Conservation (phyloP, 2,329 filamentous ascomycete genomes). For the Aspergillus latus region DNA sequence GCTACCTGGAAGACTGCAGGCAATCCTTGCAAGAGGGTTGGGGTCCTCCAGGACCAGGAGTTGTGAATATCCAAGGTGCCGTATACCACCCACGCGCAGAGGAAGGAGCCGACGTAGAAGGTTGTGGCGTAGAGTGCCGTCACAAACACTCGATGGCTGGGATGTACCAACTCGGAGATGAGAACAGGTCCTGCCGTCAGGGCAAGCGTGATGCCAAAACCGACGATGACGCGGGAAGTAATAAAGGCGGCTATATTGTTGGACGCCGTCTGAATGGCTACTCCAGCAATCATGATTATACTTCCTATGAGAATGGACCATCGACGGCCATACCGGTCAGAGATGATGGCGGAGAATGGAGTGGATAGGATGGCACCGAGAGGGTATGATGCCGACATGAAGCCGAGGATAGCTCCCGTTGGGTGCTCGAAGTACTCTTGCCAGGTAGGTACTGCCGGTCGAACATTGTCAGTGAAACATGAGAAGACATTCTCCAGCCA, state of each 20-base stretch:
- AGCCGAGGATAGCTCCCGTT: conserved; percentile 5
- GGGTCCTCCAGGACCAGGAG: conserved; percentile 9
- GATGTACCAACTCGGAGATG: conserved; percentile 26
- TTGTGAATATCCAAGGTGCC: conserved; percentile 6
- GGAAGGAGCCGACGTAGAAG: conserved; percentile 27
- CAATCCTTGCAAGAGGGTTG: neutral
- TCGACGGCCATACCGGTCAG: conserved; percentile 22
- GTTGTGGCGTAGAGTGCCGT: conserved; percentile 18
- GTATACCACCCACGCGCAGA: conserved; percentile 28
- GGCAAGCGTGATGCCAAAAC: conserved; percentile 23
- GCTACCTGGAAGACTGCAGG: conserved; percentile 2
- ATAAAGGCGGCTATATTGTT: conserved; percentile 27
- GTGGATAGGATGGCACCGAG: conserved; percentile 19
- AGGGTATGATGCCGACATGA: conserved; percentile 6
- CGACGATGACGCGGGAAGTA: conserved; percentile 25
- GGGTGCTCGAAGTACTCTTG: conserved; percentile 32
- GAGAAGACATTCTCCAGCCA: too few species aligned
- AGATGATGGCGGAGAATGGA: conserved; percentile 20
- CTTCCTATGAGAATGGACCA: conserved; percentile 40
- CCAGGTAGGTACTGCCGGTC: conserved; percentile 26
- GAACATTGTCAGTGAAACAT: too few species aligned
- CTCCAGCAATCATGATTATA: conserved; percentile 35
- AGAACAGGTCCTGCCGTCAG: conserved; percentile 23
- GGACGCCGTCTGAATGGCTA: conserved; percentile 25
- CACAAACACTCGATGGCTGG: conserved; percentile 24